Base-by-base conservation (phyloP, 2,329 filamentous ascomycete species). In the Graphilbum fragrans region DNA sequence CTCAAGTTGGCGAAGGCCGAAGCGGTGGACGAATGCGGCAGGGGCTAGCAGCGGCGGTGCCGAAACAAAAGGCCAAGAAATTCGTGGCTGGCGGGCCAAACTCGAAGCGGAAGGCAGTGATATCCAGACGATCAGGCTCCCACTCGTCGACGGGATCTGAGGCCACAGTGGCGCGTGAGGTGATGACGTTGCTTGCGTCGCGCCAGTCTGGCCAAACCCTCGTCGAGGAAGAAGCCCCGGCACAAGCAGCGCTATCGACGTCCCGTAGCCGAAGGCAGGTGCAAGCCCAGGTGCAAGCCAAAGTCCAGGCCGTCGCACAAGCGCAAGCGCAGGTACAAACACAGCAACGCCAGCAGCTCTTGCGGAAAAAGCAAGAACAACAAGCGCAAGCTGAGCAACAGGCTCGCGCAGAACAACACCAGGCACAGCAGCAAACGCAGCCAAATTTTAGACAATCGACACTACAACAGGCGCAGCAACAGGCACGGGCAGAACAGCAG, bases 71-170 rank as follows among this genome's bases (percentile, higher is more conserved):
- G 0, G 16, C 31, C 4, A 47, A 46, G 47, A 64, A 58, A 47
- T 58, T 69, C 44, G 61, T 70, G 18, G 66, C 63, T 5, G 63
- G 63, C 2, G 62, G 60, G 8, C 57, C 60, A 11, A 54, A 59
- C 2, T 60, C 62, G 5, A 72, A 65, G 51, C 61, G 66, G 39
- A 62, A 67, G 35, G 64, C 69, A 1, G 56, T 63, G 9, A 57
- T 72, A 45, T 55, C 64, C 14, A 63, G 67, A 37, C 63, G 65
- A 27, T 56, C 60, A 31, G 72, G 66, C 47, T 72, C 70, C 2
- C 70, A 69, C 41, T 62, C 64, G 7, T 63, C 66, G 4, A 52
- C 55, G 8, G 56, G 50, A 12, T 57, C 59, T 16, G 61, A 65
- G 12, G 42, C 45, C 23, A 50, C 23, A 5, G 48, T n/a, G 35